phyloP scores from a whole-genome alignment of 805 yeast species.

The Yarrowia sp. region DNA sequence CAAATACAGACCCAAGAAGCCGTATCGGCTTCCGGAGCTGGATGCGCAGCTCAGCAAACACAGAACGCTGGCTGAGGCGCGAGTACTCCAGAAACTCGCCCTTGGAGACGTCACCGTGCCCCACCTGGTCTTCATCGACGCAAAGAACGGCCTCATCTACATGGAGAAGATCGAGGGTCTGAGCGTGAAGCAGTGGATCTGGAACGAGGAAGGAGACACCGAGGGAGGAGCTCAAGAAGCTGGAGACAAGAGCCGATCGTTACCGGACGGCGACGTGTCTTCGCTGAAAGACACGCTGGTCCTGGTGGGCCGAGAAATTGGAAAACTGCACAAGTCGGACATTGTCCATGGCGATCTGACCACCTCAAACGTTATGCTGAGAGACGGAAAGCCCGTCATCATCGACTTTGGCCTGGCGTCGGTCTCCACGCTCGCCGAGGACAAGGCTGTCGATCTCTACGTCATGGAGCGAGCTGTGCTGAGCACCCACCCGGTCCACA shows the following conservation, averaged over 20 bases:
- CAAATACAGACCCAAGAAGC: constrained; percentile 84
- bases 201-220: constrained; percentile 35
- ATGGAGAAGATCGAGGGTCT: constrained; percentile 68
- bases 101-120: constrained; percentile 65
- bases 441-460: constrained; percentile 94
- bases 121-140: constrained; percentile 69
- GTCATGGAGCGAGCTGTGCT: constrained; percentile 88
- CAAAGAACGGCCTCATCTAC: constrained; percentile 77
- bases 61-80: constrained; percentile 81
- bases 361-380: constrained; percentile 75
- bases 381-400: constrained; percentile 49
- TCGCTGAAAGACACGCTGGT: constrained; percentile 33
- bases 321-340: constrained; percentile 67
- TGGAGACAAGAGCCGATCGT: constrained; percentile 2
- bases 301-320: constrained; percentile 66
- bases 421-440: constrained; percentile 73
- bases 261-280: constrained; percentile 1
- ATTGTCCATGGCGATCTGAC: constrained; percentile 94
- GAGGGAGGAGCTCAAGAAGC: constrained; percentile 1
- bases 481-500: constrained; percentile 81
- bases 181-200: constrained; percentile 40
- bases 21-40: constrained; percentile 82
- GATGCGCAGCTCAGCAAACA: constrained; percentile 74
- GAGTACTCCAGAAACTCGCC: constrained; percentile 60
- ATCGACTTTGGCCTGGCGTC: constrained; percentile 86